Percentiles rank a stretch among this genome's conserved stretches.
Evolutionary conservation across 176 grass and related monocot species (phyloP).

Genomic region (Rhipidocladum racemiflorum): DNA sequence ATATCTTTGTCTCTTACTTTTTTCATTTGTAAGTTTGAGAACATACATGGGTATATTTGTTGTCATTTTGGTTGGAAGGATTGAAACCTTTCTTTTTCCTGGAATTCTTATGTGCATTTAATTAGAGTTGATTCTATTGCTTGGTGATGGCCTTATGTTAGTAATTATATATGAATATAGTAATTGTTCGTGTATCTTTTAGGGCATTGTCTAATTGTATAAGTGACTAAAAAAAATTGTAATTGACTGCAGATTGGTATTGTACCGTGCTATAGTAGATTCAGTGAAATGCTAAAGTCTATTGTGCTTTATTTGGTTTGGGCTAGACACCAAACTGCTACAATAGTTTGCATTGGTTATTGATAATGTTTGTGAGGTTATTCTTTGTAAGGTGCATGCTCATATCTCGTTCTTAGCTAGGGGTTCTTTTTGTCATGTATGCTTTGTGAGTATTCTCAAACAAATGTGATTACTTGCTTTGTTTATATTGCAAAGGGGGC

Average conservation of each 20-base stretch:
- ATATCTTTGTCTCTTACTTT: constrained; percentile 13
- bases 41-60: not conserved
- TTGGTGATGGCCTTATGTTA: constrained; percentile 17
- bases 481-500: too few relatives aligned
- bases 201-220: constrained; percentile 6
- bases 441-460: too few relatives aligned
- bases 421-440: too few relatives aligned
- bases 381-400: too few relatives aligned
- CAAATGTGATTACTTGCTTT: too few relatives aligned
- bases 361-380: too few relatives aligned
- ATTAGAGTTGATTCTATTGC: constrained; percentile 18
- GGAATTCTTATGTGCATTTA: not conserved
- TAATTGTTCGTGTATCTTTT: constrained; percentile 14
- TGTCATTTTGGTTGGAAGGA: not conserved
- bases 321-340: too few relatives aligned
- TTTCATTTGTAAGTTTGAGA: constrained; percentile 2
- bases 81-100: not conserved
- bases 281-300: too few relatives aligned
- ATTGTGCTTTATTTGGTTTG: too few relatives aligned
- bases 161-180: constrained; percentile 8
- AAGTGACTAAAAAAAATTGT: constrained; percentile 9
- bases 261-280: too few relatives aligned
- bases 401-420: too few relatives aligned
- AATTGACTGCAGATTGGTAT: constrained; percentile 45
- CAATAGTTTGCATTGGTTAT: too few relatives aligned